Evolutionary conservation across 768 basidiomycete genomes (phyloP), one percentile per base, ranked within the genome.

Genomic region (Hebeloma cylindrosporum): DNA sequence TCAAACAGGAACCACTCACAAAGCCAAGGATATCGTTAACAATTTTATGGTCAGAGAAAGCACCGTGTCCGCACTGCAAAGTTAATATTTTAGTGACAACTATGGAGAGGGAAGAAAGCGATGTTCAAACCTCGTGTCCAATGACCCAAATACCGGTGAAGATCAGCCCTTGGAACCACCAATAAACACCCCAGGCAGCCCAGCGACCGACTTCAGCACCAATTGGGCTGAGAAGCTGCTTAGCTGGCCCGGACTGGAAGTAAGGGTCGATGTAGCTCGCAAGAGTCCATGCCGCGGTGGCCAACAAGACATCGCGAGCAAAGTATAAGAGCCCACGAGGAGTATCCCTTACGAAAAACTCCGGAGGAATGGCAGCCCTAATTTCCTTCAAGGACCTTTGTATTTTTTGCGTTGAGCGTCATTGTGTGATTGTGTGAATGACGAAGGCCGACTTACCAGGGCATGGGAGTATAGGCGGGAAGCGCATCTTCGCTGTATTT

Each of bases 91-190:
- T 20, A 7, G 30, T 31, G n/a, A 25, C 21, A 9, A 35, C 4
- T 40, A 40, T 40, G 7, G 14, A 22, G 14, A 29, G 27, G 16
- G 20, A 20, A 37, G 38, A 17, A 7, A 18, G n/a, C n/a, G n/a
- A 37, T 40, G 23, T 14, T 41, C 60, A 18, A 41, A 75, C 77
- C 60, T 80, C 79, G 47, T 80, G 79, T 14, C 79, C 79, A 32
- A 80, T 77, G 22, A 79, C 77, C 78, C 78, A 80, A 28, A 79
- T 68, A 5, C 78, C 79, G 3, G 77, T 77, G 46, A 79, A 74
- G 22, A 77, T 71, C n/a, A 79, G 67, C 11, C 77, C 77, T 58
- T 80, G 79, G 56, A 79, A 78, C 79, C 78, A 80, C 77, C 78
- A 80, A 77, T 79, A 79, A 6, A 66, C 54, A 39, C 60, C 40